Conservation (phyloP, 2,329 filamentous ascomycete genomes). For the Parastagonospora avenae region DNA sequence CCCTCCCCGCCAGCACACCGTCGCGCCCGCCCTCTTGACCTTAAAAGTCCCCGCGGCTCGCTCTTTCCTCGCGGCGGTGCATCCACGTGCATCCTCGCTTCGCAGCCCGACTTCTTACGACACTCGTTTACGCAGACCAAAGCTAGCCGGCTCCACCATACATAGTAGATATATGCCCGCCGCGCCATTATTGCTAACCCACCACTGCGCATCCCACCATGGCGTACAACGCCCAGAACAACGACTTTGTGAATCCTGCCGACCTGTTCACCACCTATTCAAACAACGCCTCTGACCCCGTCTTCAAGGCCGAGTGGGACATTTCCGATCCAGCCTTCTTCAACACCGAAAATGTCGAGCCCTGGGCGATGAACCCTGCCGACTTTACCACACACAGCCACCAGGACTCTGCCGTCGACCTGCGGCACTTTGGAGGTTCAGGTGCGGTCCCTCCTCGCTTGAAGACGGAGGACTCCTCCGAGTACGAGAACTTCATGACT, state of each 20-base stretch:
- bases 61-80: conserved; percentile 1
- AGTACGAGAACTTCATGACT: conserved; percentile 23
- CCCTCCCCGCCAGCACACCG: neutral
- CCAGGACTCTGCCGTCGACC: conserved; percentile 33
- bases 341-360: conserved; percentile 4
- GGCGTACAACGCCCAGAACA: conserved; percentile 19
- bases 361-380: conserved; percentile 4
- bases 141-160: neutral
- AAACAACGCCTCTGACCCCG: conserved; percentile 10
- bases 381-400: conserved; percentile 18
- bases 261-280: conserved; percentile 18
- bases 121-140: conserved; percentile 1
- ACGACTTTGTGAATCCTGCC: conserved; percentile 24
- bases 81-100: conserved; percentile 3
- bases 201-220: conserved; percentile 15
- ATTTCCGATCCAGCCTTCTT: conserved; percentile 12
- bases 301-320: conserved; percentile 16
- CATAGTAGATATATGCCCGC: neutral
- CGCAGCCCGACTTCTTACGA: neutral
- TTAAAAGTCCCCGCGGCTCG: neutral
- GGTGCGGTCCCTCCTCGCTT: conserved; percentile 11
- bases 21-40: no score
- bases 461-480: conserved; percentile 16
- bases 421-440: conserved; percentile 15
- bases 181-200: neutral